Evolutionary conservation across 2,329 filamentous ascomycete genomes (phyloP), one percentile per base, ranked within the genome.

Genomic region (Pseudocercospora cruenta): DNA sequence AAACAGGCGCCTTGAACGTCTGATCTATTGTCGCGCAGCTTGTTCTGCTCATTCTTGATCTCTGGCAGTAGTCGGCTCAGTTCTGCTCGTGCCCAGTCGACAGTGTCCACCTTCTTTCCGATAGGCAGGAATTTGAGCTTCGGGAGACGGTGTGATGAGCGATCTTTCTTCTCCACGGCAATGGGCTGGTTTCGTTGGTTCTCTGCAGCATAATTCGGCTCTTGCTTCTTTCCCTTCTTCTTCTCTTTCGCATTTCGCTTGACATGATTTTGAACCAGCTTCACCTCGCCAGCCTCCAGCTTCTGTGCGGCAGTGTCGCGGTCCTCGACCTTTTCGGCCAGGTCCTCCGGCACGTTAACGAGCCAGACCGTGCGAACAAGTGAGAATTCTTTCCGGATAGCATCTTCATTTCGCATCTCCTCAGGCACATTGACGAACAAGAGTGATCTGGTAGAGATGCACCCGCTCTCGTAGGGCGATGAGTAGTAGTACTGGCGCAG

Each of bases 41-140:
- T 83, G 60, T 82, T 83, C 77, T 95, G 92, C 51, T 88, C 85
- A 21, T 84, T 81, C 49, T 90, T 85, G 28, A 92, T 89, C 69
- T 91, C 86, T 1, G 92, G 91, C 45, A 90, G 88, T 43, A 94
- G 84, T 55, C 88, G 88, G 60, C 89, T 86, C 59, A 97, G 85
- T 76, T 94, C 90, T 1, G 84, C 84, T 49, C 94, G 90, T 67
- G 90, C 90, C 88, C 92, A 97, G 68, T 94, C 88, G 77, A 98
- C 96, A 0, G 93, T 94, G 79, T 98, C 93, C 21, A 96, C 92
- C 76, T 94, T 94, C 74, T 91, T 88, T 70, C 92, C 90, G 69
- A 93, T 84, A 39, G 96, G 80, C 10, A 85, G 83, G 74, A 89
- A 90, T 62, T 70, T 71, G 28, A 72, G 63, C 12, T 49, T 21